Percentiles rank a stretch among this genome's conserved stretches.
Evolutionary conservation across 148 eudicot genomes (phyloP).

Genomic region (Spergularia bocconei): DNA sequence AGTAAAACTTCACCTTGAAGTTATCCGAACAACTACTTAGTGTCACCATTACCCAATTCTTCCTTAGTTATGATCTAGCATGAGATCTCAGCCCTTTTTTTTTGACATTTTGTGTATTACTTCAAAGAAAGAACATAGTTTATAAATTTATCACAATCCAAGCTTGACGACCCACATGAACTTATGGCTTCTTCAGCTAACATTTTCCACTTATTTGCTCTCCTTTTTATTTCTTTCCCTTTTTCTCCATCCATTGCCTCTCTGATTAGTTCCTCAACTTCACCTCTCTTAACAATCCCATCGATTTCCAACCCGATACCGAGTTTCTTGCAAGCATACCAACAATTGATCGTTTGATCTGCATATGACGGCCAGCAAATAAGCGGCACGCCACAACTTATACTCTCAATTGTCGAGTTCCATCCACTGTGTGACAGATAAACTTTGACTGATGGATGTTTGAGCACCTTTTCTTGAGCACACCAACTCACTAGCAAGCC

Average conservation of each 20-base stretch:
- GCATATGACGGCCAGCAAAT: constrained; percentile 34
- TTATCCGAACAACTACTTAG: no score
- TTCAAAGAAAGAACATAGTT: constrained; percentile 12
- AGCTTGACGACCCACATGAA: constrained; percentile 21
- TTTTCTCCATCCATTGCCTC: constrained; percentile 26
- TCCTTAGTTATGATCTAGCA: no score
- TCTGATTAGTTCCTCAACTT: constrained; percentile 24
- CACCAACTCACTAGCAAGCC: constrained; percentile 25
- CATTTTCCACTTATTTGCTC: constrained; percentile 19
- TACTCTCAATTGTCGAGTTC: constrained; percentile 33
- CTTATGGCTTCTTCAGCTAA: constrained; percentile 24
- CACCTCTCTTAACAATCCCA: constrained; percentile 5
- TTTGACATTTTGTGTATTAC: no score
- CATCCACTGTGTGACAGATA: constrained; percentile 33
- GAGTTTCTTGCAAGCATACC: constrained; percentile 26
- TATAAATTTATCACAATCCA: constrained; percentile 17
- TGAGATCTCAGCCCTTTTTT: neutral
- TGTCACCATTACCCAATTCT: no score
- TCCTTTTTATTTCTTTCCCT: constrained; percentile 19
- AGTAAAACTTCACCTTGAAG: no score
- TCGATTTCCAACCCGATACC: constrained; percentile 29
- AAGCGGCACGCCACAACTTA: constrained; percentile 24
- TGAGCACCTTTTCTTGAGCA: constrained; percentile 27
- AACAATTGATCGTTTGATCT: constrained; percentile 30
- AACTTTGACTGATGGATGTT: constrained; percentile 27